phyloP scores from a whole-genome alignment of 139 green algal genomes.

The Closterium sp. region DNA sequence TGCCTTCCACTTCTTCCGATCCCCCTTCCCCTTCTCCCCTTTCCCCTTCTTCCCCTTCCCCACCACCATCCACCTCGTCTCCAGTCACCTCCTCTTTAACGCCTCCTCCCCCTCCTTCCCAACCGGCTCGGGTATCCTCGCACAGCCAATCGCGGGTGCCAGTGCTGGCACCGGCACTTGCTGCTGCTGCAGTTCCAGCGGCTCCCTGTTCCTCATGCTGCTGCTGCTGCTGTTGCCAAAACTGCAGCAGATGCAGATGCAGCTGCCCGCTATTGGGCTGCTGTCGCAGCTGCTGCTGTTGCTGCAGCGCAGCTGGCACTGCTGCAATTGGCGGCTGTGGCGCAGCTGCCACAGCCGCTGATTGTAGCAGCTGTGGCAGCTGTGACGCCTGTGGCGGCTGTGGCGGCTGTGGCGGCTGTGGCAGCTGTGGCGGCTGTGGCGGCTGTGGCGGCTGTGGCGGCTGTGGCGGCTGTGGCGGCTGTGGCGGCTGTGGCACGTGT shows the following conservation, averaged over 20 bases:
- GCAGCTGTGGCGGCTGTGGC: not conserved
- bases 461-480: no score
- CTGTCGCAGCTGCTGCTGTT: not conserved
- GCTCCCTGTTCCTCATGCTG: no score
- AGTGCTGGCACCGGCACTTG: not conserved
- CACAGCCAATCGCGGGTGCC: not conserved
- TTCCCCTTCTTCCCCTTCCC: not conserved
- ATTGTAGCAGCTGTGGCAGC: no score
- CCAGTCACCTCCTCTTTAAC: not conserved
- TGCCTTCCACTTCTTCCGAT: not conserved
- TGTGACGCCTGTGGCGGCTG: no score
- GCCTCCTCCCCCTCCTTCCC: not conserved
- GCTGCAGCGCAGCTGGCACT: not conserved
- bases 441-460: not conserved
- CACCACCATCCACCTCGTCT: not conserved
- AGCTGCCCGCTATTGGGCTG: not conserved
- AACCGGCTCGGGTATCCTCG: not conserved
- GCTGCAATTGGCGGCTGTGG: not conserved
- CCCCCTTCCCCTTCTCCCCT: not conserved
- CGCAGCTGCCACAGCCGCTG: no score
- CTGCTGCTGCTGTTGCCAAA: not conserved
- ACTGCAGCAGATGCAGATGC: not conserved
- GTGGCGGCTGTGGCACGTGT: not conserved
- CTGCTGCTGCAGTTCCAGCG: no score
- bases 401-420: not conserved